Evolutionary conservation across 148 eudicot species (phyloP).

Genomic region (Fallopia convolvulus): DNA sequence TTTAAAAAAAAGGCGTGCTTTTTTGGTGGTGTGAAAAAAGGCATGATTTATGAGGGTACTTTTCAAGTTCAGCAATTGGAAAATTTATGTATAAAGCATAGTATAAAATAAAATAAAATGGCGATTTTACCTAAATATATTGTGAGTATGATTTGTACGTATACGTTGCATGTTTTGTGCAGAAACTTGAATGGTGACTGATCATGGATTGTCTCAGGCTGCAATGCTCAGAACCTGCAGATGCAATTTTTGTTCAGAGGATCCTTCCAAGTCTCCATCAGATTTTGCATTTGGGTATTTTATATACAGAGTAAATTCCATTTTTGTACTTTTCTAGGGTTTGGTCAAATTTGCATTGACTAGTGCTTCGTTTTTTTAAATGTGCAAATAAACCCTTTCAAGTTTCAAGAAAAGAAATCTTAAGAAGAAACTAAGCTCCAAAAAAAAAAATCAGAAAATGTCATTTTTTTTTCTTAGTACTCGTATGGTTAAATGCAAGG

Average conservation of each 20-base stretch:
- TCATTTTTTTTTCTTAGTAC: no score
- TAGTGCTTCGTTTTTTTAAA: not conserved
- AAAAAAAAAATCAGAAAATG: no score
- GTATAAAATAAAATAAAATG: not conserved
- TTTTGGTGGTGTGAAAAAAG: not conserved
- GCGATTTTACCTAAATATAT: not conserved
- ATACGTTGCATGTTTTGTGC: not conserved
- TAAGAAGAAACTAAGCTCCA: no score
- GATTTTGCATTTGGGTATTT: constrained; percentile 1
- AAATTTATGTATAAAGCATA: not conserved
- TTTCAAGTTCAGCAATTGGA: not conserved
- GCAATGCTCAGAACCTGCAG: not conserved
- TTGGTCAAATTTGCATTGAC: not conserved
- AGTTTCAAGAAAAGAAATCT: no score
- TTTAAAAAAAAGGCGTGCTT: not conserved
- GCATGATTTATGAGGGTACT: not conserved
- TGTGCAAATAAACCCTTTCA: no score
- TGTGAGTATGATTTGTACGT: not conserved
- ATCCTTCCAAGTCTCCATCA: constrained; percentile 2
- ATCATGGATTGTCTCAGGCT: not conserved
- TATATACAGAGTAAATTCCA: not conserved
- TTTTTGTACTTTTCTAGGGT: not conserved
- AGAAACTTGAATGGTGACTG: constrained; percentile 1
- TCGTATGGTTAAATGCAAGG: no score
- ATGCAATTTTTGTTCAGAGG: not conserved